Conservation (phyloP, 371 early-diverging fungal genomes). For the Mortierella sp. region DNA sequence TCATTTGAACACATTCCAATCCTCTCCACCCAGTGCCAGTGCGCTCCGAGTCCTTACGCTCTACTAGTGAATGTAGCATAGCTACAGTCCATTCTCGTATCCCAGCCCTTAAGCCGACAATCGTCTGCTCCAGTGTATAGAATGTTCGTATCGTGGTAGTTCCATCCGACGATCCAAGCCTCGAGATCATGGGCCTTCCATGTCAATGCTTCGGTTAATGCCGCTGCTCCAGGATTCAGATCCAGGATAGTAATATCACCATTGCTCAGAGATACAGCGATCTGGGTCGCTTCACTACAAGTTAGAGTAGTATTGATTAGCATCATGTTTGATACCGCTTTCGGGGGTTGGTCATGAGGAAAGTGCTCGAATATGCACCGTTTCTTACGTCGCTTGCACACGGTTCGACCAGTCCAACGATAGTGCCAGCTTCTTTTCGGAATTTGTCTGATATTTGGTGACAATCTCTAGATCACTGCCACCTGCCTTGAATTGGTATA, state of each 20-base stretch:
- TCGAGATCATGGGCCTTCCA: slow-evolving; percentile 91
- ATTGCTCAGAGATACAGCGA: slow-evolving; percentile 76
- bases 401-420: slow-evolving; percentile 94
- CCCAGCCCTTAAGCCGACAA: slow-evolving; percentile 87
- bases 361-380: too few relatives aligned
- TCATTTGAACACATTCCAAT: slow-evolving; percentile 23
- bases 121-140: slow-evolving; percentile 89
- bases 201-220: slow-evolving; percentile 53
- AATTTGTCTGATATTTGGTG: slow-evolving; percentile 52
- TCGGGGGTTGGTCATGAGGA: not conserved
- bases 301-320: too few relatives aligned
- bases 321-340: too few relatives aligned
- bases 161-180: slow-evolving; percentile 92
- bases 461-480: slow-evolving; percentile 28
- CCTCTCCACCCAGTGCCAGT: too few relatives aligned
- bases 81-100: slow-evolving; percentile 65
- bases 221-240: slow-evolving; percentile 38
- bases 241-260: slow-evolving; percentile 68
- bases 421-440: slow-evolving; percentile 72
- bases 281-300: slow-evolving; percentile 18
- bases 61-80: slow-evolving; percentile 61
- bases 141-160: slow-evolving; percentile 76
- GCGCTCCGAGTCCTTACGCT: slow-evolving; percentile 60
- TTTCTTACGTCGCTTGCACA: slow-evolving; percentile 41
- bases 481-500: slow-evolving; percentile 58